These are phyloP conservation scores for Periconia sp. DNA, from an alignment of 2,329 filamentous ascomycete genomes.

Conservation along the genomic window DNA sequence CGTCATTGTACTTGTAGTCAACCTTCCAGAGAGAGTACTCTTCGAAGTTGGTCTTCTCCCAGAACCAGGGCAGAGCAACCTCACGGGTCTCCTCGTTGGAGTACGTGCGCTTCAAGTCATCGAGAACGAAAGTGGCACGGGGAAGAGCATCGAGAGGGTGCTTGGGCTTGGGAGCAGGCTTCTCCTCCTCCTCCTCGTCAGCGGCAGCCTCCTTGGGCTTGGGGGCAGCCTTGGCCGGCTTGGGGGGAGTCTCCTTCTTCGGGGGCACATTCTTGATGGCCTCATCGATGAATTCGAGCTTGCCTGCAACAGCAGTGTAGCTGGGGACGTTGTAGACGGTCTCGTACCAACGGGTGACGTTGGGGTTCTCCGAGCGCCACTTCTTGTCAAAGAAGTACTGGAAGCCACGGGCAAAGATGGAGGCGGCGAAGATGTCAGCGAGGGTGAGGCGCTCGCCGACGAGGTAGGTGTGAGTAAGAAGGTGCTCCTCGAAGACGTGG, in stretches of 20 bases:
- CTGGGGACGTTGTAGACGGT: slow-evolving; percentile 91
- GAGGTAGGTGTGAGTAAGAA: slow-evolving; percentile 91
- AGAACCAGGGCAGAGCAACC: slow-evolving; percentile 93
- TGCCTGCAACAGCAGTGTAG: slow-evolving; percentile 77
- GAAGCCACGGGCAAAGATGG: slow-evolving; percentile 83
- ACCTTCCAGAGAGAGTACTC: slow-evolving; percentile 96
- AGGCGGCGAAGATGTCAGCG: slow-evolving; percentile 84
- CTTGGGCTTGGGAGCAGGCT: slow-evolving; percentile 83
- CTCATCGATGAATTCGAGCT: slow-evolving; percentile 79
- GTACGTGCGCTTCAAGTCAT: slow-evolving; percentile 99
- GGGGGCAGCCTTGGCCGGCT: slow-evolving; percentile 62
- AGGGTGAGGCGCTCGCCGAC: slow-evolving; percentile 97
- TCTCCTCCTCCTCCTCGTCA: slow-evolving; percentile 64
- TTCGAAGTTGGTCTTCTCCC: slow-evolving; percentile 89
- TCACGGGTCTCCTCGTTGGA: slow-evolving; percentile 88
- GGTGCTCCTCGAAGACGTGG: slow-evolving; percentile 79
- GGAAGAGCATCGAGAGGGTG: slow-evolving; percentile 88
- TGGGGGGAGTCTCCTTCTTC: slow-evolving; percentile 67
- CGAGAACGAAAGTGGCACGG: slow-evolving; percentile 77
- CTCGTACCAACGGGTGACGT: slow-evolving; percentile 89
- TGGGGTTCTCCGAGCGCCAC: slow-evolving; percentile 82
- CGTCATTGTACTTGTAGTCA: slow-evolving; percentile 99
- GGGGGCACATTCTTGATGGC: slow-evolving; percentile 72
- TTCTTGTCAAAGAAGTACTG: slow-evolving; percentile 91
- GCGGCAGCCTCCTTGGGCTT: slow-evolving; percentile 58